These are phyloP conservation scores for Gnetum montanum DNA, from an alignment of 75 land plant genomes.

Conservation along the genomic window DNA sequence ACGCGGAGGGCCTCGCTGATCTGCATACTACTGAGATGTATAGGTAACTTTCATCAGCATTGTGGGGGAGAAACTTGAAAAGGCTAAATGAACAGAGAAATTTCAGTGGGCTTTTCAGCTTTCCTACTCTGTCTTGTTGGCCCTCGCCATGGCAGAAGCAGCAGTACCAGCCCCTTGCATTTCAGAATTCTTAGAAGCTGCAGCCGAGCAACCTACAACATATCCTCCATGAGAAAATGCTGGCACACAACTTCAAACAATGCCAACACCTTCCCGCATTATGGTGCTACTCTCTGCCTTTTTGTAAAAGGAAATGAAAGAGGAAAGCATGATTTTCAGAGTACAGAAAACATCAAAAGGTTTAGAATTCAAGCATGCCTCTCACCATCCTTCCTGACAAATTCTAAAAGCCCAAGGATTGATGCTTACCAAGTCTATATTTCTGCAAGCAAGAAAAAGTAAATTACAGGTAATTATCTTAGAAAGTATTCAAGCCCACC, in stretches of 20 bases:
- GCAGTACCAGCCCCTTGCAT: slow-evolving; percentile 12
- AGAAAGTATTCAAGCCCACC: not conserved
- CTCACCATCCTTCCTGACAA: slow-evolving; percentile 40
- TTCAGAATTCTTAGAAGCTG: slow-evolving; percentile 24
- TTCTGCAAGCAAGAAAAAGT: slow-evolving; percentile 42
- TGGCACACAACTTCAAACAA: slow-evolving; percentile 8
- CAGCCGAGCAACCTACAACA: slow-evolving; percentile 7
- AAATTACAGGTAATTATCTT: not conserved
- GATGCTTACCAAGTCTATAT: slow-evolving; percentile 82
- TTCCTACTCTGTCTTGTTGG: slow-evolving; percentile 46
- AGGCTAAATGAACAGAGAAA: not conserved
- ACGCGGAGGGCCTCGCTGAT: slow-evolving; percentile 53
- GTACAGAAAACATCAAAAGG: slow-evolving; percentile 7
- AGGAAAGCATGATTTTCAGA: not conserved
- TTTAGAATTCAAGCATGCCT: slow-evolving; percentile 1
- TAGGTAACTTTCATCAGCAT: not conserved
- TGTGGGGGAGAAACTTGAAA: not conserved
- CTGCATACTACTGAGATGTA: slow-evolving; percentile 36
- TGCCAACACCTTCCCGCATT: slow-evolving; percentile 6
- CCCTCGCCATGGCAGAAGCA: slow-evolving; percentile 11
- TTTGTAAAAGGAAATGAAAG: not conserved
- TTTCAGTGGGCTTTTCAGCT: not conserved
- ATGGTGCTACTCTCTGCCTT: slow-evolving; percentile 10
- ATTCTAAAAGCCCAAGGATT: slow-evolving; percentile 54
- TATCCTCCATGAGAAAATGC: slow-evolving; percentile 7